Conservation (phyloP, 2,329 filamentous ascomycete genomes). For the Metarhizium rileyi region DNA sequence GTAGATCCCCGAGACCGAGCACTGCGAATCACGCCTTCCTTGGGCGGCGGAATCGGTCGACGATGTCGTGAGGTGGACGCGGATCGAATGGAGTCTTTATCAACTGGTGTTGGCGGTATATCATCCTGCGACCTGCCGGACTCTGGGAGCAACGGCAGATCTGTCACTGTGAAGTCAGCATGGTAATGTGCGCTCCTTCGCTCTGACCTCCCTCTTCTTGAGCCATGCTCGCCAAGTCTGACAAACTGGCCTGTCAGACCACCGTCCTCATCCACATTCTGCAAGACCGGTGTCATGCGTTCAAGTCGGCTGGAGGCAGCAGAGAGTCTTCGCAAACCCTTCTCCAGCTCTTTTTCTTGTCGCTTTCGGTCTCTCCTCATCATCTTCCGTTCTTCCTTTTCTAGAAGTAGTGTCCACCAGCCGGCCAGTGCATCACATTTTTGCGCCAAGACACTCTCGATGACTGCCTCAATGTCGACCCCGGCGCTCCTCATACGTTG, state of each 20-base stretch:
- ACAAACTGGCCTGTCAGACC: conserved; percentile 36
- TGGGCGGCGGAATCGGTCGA: conserved; percentile 71
- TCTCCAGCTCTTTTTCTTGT: conserved; percentile 74
- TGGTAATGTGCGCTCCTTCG: conserved; percentile 61
- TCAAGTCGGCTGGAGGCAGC: conserved; percentile 82
- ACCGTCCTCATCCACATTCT: conserved; percentile 71
- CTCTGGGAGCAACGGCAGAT: conserved; percentile 71
- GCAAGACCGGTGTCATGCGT: conserved; percentile 64
- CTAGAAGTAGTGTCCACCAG: conserved; percentile 91
- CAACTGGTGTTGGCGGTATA: conserved; percentile 59
- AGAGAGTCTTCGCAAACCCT: conserved; percentile 72
- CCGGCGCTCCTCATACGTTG: conserved; percentile 89
- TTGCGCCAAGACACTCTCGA: conserved; percentile 86
- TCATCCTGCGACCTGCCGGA: conserved; percentile 30
- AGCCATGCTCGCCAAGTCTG: conserved; percentile 33
- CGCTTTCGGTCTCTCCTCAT: conserved; percentile 70
- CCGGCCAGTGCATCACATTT: conserved; percentile 83
- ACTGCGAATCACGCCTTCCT: conserved; percentile 61
- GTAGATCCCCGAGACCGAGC: conserved; percentile 73
- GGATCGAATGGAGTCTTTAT: conserved; percentile 69
- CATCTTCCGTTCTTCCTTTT: conserved; percentile 89
- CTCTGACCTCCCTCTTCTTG: conserved; percentile 65
- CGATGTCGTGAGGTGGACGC: conserved; percentile 68
- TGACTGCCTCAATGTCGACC: conserved; percentile 86
- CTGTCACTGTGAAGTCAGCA: conserved; percentile 54